Evolutionary conservation across 768 basidiomycete genomes (phyloP).

Genomic region (Rhizopogon vinicolor): DNA sequence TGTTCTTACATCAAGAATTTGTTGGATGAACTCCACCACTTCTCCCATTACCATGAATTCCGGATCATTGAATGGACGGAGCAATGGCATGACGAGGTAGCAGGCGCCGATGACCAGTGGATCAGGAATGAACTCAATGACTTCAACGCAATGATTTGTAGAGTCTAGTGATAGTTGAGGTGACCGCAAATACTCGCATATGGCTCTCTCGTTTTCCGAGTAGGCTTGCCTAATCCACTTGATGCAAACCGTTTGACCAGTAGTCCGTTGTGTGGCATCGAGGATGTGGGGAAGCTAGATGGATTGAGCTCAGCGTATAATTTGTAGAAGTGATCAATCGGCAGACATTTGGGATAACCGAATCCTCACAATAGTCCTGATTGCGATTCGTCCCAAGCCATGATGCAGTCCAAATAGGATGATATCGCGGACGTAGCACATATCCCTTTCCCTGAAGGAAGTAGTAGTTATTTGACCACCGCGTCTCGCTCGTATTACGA

Average conservation of each 20-base stretch:
- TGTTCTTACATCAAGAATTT: constrained; percentile 23
- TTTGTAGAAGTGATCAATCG: background rate
- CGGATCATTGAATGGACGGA: constrained; percentile 19
- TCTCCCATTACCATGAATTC: constrained; percentile 19
- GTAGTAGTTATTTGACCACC: constrained; percentile 15
- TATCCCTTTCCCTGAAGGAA: constrained; percentile 17
- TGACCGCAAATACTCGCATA: background rate
- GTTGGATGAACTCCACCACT: constrained; percentile 21
- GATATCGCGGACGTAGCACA: constrained; percentile 20
- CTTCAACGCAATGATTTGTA: constrained; percentile 21
- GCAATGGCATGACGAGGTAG: constrained; percentile 25
- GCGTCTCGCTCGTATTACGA: constrained; percentile 3
- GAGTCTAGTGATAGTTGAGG: background rate
- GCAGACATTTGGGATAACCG: background rate
- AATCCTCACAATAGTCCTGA: background rate
- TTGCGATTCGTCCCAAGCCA: constrained; percentile 12
- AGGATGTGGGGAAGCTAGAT: constrained; percentile 1
- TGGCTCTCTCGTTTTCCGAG: background rate
- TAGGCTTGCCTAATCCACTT: constrained; percentile 6
- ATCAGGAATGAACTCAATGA: constrained; percentile 12
- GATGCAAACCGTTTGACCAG: constrained; percentile 9
- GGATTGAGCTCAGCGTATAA: background rate
- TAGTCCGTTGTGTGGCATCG: constrained; percentile 6
- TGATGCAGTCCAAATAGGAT: constrained; percentile 24
- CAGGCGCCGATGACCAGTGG: constrained; percentile 8